Conservation (phyloP, 1,284 basidiomycete species). For the Lignosus rhinocerotis region DNA sequence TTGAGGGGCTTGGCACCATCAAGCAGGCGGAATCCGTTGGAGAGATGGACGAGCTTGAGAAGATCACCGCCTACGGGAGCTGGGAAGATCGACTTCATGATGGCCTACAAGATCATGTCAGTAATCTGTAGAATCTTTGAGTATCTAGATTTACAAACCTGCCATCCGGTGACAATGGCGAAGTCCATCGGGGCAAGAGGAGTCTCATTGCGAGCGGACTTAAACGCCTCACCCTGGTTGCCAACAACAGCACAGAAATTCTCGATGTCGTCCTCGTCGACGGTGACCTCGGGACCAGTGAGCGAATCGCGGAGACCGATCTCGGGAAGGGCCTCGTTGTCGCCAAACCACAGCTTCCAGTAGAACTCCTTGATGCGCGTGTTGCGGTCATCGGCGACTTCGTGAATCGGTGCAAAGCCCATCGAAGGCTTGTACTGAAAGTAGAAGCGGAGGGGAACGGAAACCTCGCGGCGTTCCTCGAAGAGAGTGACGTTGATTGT, state of each 20-base stretch:
- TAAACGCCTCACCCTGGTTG: conserved; percentile 91
- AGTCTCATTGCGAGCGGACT: conserved; percentile 66
- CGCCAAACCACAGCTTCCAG: conserved; percentile 96
- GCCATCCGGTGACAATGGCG: conserved; percentile 97
- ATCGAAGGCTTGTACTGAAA: conserved; percentile 89
- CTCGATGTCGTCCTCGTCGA: conserved; percentile 78
- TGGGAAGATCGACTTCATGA: conserved; percentile 98
- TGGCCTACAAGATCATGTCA: conserved; percentile 57
- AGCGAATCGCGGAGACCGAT: conserved; percentile 81
- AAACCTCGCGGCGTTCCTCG: conserved; percentile 80
- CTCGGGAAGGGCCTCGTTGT: conserved; percentile 71
- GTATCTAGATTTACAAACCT: conserved; percentile 53
- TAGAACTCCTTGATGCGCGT: conserved; percentile 94
- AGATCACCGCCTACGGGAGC: conserved; percentile 87
- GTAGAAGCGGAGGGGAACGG: conserved; percentile 81
- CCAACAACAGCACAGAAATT: conserved; percentile 93
- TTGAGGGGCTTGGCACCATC: conserved; percentile 75
- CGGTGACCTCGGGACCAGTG: conserved; percentile 80
- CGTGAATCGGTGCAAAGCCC: conserved; percentile 93
- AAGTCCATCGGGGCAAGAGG: conserved; percentile 97
- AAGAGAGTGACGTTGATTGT: conserved; percentile 78
- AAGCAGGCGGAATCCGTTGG: conserved; percentile 93
- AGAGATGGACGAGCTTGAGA: conserved; percentile 94
- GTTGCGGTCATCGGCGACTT: conserved; percentile 85
- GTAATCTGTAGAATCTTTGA: conserved; percentile 7